Percentiles rank a stretch among this genome's conserved stretches.
phyloP scores from a whole-genome alignment of 2,329 filamentous ascomycete genomes.

The Trematosphaeria pertusa region DNA sequence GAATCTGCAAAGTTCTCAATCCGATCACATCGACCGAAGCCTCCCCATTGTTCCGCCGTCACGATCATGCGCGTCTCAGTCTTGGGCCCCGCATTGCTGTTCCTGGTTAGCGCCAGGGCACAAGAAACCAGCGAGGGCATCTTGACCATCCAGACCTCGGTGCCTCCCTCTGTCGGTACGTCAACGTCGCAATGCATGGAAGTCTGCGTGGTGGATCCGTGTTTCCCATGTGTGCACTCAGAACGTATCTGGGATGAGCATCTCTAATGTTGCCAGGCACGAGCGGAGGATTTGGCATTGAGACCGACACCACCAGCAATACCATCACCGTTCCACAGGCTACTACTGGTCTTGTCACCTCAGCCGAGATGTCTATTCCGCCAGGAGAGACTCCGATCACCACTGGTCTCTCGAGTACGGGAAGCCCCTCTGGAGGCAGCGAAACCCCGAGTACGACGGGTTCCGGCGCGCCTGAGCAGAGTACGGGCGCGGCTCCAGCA shows the following conservation, averaged over 20 bases:
- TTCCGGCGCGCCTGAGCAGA: conserved; percentile 19
- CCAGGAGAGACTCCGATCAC: conserved; percentile 29
- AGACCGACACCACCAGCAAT: not conserved
- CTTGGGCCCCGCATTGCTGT: conserved; percentile 30
- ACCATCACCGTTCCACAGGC: conserved; percentile 8
- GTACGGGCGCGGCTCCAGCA: conserved; percentile 28
- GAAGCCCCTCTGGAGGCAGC: conserved; percentile 1
- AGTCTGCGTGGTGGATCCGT: conserved; percentile 36
- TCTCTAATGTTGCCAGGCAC: conserved; percentile 11
- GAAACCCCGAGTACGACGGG: conserved; percentile 6
- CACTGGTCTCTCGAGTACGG: conserved; percentile 6
- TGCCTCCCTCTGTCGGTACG: conserved; percentile 17
- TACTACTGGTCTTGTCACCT: conserved; percentile 1
- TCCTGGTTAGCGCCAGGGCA: conserved; percentile 35
- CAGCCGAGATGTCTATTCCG: conserved; percentile 21
- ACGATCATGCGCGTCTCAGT: conserved; percentile 32
- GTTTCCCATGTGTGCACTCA: conserved; percentile 32
- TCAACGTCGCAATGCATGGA: conserved; percentile 27
- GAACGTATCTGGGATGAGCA: not conserved
- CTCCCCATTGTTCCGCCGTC: too few relatives aligned
- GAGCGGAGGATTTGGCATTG: not conserved
- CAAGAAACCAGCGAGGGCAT: conserved; percentile 29
- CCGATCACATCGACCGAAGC: too few relatives aligned
- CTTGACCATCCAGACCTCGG: conserved; percentile 38
- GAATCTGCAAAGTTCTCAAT: too few relatives aligned